These are phyloP conservation scores for Pythium oligandrum DNA, from an alignment of 352 stramenopile species.

Conservation along the genomic window DNA sequence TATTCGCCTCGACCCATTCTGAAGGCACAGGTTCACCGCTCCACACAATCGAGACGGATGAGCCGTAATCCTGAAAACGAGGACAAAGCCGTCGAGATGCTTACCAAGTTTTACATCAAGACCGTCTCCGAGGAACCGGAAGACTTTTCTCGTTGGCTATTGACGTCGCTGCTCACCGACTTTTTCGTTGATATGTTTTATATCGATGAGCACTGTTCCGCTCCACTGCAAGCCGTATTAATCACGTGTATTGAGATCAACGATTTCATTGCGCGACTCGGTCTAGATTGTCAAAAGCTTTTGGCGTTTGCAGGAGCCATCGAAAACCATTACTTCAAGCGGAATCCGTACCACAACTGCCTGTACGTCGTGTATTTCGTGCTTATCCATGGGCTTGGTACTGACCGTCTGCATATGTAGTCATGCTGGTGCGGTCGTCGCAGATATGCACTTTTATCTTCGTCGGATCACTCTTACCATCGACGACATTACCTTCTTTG, in stretches of 20 bases:
- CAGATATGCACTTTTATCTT: conserved; percentile 66
- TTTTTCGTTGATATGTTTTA: conserved; percentile 68
- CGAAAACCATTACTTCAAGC: conserved; percentile 57
- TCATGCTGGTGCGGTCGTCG: conserved; percentile 56
- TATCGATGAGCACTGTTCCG: conserved; percentile 37
- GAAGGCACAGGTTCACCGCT: conserved; percentile 24
- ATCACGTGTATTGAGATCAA: conserved; percentile 57
- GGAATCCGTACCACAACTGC: conserved; percentile 72
- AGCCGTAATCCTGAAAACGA: conserved; percentile 20
- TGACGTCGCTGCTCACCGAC: conserved; percentile 47
- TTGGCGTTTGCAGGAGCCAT: conserved; percentile 37
- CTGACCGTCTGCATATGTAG: no score
- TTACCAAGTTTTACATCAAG: conserved; percentile 20
- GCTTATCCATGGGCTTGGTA: no score
- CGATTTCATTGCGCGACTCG: conserved; percentile 33
- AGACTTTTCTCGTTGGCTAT: conserved; percentile 40
- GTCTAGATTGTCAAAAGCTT: conserved; percentile 43
- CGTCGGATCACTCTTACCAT: conserved; percentile 49
- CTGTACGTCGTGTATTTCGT: conserved; percentile 6
- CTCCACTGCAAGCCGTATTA: conserved; percentile 45
- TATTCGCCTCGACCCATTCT: background rate
- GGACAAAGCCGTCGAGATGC: conserved; percentile 19
- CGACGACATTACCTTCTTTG: conserved; percentile 47
- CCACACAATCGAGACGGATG: conserved; percentile 33
- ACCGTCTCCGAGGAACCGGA: conserved; percentile 19